These are phyloP conservation scores for Zalaria sp. DNA, from an alignment of 2,329 filamentous ascomycete species.

Conservation along the genomic window DNA sequence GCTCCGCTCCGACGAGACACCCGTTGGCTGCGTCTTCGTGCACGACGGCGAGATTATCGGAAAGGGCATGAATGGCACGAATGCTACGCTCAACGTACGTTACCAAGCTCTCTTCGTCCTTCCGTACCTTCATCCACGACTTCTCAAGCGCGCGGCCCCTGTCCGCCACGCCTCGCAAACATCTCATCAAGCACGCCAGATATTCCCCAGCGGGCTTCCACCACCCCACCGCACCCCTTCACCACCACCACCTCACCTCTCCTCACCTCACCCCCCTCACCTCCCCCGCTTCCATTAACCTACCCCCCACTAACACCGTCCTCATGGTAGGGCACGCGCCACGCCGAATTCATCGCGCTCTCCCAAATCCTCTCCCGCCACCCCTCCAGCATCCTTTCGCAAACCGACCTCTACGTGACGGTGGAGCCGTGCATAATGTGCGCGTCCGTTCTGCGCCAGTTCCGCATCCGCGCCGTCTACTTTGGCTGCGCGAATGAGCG, in stretches of 20 bases:
- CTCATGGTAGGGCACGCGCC: constrained; percentile 58
- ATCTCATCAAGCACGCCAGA: too few relatives aligned
- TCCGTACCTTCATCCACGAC: not conserved
- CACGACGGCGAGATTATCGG: constrained; percentile 67
- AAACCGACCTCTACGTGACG: constrained; percentile 82
- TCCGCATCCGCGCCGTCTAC: constrained; percentile 77
- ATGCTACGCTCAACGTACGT: constrained; percentile 58
- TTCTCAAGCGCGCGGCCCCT: not conserved
- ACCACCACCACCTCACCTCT: too few relatives aligned
- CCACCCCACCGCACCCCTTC: too few relatives aligned
- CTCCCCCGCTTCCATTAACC: not conserved
- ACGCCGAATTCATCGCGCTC: constrained; percentile 90
- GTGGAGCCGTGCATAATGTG: constrained; percentile 99
- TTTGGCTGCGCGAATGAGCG: constrained; percentile 94
- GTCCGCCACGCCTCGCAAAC: too few relatives aligned
- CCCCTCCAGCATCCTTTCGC: constrained; percentile 51
- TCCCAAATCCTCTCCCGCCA: constrained; percentile 49
- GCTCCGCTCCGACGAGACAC: constrained; percentile 76
- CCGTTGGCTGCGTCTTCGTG: constrained; percentile 90
- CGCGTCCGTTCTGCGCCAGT: constrained; percentile 78
- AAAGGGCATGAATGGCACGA: constrained; percentile 92
- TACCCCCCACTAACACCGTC: not conserved
- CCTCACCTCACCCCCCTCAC: not conserved
- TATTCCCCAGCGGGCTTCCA: too few relatives aligned
- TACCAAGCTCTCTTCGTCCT: not conserved